These are phyloP conservation scores for Vachellia collinsii DNA, from an alignment of 306 rosid species.

Conservation along the genomic window DNA sequence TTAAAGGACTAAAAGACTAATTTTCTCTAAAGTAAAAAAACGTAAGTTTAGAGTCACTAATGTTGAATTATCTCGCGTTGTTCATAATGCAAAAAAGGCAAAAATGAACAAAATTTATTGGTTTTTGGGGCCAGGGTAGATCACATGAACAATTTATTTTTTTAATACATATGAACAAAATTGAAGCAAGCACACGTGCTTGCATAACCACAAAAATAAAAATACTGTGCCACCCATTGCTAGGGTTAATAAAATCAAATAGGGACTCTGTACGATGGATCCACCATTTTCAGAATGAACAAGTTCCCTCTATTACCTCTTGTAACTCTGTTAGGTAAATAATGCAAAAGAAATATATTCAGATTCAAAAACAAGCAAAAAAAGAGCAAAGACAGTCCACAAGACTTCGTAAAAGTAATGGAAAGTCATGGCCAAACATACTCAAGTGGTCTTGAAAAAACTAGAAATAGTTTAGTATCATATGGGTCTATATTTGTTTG, in stretches of 20 bases:
- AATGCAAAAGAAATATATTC: constrained; percentile 17
- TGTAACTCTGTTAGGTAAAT: constrained; percentile 63
- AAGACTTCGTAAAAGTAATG: background rate
- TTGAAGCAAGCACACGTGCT: background rate
- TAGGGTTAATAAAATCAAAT: constrained; percentile 41
- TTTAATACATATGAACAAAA: background rate
- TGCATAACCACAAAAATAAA: background rate
- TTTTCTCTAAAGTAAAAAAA: too few relatives aligned
- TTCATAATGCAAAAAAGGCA: background rate
- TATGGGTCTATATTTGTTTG: too few relatives aligned
- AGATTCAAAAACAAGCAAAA: constrained; percentile 6
- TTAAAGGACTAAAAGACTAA: too few relatives aligned
- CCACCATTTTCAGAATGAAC: constrained; percentile 83
- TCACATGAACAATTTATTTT: too few relatives aligned
- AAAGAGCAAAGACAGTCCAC: background rate
- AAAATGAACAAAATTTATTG: background rate
- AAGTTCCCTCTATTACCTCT: constrained; percentile 86
- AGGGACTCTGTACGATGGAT: constrained; percentile 84
- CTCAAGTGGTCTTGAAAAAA: background rate
- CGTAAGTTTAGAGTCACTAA: too few relatives aligned
- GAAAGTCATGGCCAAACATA: background rate
- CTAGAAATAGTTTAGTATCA: too few relatives aligned
- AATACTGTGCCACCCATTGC: background rate
- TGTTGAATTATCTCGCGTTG: background rate
- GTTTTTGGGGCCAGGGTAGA: too few relatives aligned